phyloP scores from a whole-genome alignment of 2,329 filamentous ascomycete genomes.

The Cladosporium sp. region DNA sequence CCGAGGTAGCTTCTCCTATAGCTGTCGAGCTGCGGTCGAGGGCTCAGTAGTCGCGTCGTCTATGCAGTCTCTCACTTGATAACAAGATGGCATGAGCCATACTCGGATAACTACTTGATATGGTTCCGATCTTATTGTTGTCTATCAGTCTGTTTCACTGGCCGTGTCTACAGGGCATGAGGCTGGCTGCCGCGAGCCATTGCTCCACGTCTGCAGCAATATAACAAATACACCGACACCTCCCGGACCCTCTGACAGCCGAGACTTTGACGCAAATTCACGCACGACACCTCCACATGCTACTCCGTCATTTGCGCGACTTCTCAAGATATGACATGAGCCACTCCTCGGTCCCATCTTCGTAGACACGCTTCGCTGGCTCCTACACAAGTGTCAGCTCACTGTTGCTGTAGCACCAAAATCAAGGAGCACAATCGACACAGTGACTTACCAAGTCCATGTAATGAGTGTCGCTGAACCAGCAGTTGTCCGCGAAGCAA shows the following conservation, averaged over 20 bases:
- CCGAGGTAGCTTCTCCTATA: no score
- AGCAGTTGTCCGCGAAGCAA: constrained; percentile 34
- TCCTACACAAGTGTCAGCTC: constrained; percentile 12
- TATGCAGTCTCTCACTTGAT: no score
- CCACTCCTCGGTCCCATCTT: constrained; percentile 27
- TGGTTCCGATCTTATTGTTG: no score
- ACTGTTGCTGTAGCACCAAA: background rate
- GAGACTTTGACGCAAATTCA: background rate
- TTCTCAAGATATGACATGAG: constrained; percentile 21
- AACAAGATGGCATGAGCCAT: no score
- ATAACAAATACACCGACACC: background rate
- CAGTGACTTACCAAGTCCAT: constrained; percentile 31
- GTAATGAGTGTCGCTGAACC: constrained; percentile 34
- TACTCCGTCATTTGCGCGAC: constrained; percentile 6
- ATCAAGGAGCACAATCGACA: background rate
- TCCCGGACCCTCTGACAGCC: background rate
- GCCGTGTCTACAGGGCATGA: no score
- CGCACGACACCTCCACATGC: background rate
- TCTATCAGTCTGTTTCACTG: no score
- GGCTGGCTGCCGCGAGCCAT: no score
- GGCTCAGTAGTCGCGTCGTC: no score
- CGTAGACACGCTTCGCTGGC: constrained; percentile 24
- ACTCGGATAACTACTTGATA: no score
- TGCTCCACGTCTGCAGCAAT: no score
- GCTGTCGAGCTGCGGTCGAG: no score